Percentiles rank a stretch among this genome's conserved stretches.
phyloP scores from a whole-genome alignment of 352 stramenopile genomes.

The Phytophthora europaea region DNA sequence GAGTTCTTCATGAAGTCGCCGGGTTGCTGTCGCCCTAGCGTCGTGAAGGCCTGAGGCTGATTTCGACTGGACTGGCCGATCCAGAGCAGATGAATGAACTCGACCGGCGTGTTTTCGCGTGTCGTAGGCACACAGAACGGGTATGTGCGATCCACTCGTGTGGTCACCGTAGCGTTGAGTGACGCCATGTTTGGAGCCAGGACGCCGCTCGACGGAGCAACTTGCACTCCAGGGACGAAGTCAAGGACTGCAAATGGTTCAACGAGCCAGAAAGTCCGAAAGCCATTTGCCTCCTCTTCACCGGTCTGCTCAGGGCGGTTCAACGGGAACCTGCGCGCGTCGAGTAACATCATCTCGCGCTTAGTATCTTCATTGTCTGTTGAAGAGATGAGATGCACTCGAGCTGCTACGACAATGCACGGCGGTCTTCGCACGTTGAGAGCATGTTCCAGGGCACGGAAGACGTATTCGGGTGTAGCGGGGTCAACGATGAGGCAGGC shows the following conservation, averaged over 20 bases:
- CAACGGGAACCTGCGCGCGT: slow-evolving; percentile 50
- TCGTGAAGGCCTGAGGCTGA: slow-evolving; percentile 93
- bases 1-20: slow-evolving; percentile 94
- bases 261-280: slow-evolving; percentile 89
- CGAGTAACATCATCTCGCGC: slow-evolving; percentile 19
- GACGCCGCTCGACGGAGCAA: slow-evolving; percentile 83
- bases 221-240: slow-evolving; percentile 66
- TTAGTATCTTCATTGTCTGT: slow-evolving; percentile 8
- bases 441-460: slow-evolving; percentile 85
- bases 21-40: slow-evolving; percentile 88
- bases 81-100: slow-evolving; percentile 95
- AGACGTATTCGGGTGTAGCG: slow-evolving; percentile 61
- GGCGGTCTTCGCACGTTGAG: slow-evolving; percentile 89
- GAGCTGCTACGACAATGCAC: slow-evolving; percentile 81
- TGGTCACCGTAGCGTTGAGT: slow-evolving; percentile 89
- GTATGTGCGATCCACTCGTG: slow-evolving; percentile 89
- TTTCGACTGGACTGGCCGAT: slow-evolving; percentile 90
- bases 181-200: slow-evolving; percentile 63
- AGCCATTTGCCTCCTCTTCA: slow-evolving; percentile 88
- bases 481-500: slow-evolving; percentile 58
- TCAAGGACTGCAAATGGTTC: slow-evolving; percentile 62
- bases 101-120: slow-evolving; percentile 91
- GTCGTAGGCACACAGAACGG: slow-evolving; percentile 95
- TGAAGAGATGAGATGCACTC: slow-evolving; percentile 30
- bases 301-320: slow-evolving; percentile 95